Percentiles rank a stretch among this genome's conserved stretches.
These are phyloP conservation scores for Botrytis elliptica DNA, from an alignment of 2,329 filamentous ascomycete species.

Conservation along the genomic window DNA sequence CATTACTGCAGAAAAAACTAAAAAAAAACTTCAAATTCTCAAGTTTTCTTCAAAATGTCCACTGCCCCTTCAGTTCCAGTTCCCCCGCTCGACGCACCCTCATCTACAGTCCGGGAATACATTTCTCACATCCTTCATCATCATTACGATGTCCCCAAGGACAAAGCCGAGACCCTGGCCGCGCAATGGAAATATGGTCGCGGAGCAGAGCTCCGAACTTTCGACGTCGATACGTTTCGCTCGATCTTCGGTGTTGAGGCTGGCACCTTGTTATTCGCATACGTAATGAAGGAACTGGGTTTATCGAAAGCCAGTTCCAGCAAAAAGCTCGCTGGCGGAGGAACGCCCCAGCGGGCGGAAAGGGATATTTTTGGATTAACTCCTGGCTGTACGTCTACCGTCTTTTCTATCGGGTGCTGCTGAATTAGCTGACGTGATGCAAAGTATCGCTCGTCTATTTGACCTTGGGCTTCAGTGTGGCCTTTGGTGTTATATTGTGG, in stretches of 20 bases:
- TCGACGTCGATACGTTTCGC: background rate
- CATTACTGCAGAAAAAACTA: no score
- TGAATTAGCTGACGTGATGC: background rate
- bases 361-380: background rate
- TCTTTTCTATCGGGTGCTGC: background rate
- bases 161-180: no score
- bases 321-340: background rate
- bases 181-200: no score
- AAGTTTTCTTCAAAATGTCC: no score
- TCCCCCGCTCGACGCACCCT: no score
- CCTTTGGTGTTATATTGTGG: background rate
- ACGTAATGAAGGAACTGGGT: background rate
- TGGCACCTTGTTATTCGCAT: background rate
- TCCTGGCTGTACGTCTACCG: background rate
- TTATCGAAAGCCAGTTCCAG: background rate
- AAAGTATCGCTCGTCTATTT: background rate
- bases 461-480: background rate
- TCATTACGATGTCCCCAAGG: no score
- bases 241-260: background rate
- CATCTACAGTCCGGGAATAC: no score
- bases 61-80: no score
- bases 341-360: background rate
- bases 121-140: no score
- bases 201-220: no score
- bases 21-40: no score